Evolutionary conservation across 352 stramenopile genomes (phyloP), one percentile per base, ranked within the genome.

Genomic region (Globisporangium cystogenes): DNA sequence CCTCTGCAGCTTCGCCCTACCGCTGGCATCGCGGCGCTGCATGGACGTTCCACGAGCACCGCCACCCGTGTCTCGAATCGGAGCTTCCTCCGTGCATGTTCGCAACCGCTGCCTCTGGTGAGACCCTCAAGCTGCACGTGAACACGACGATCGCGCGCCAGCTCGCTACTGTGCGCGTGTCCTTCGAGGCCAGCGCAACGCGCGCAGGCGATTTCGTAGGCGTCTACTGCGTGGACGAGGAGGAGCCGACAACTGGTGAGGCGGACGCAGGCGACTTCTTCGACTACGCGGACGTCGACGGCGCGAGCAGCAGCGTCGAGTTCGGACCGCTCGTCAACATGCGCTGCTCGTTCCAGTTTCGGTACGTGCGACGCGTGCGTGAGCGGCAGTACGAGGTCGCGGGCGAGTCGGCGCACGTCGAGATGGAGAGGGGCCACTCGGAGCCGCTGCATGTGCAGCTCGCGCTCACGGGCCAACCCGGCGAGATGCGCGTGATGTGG

Each of bases 401-500:
- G 6, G 52, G 52, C 8, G 60, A 69, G 24, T 70, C 56, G 1
- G 26, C 64, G 16, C 27, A 70, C 14, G 31, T 86, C 40, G 64
- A 60, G 41, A 76, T 76, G 41, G 65, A 50, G 39, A 60, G 61
- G 18, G 75, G 72, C 10, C 35, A 53, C 18, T 78, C 65, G 37
- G 59, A 86, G 64, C 75, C 75, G 20, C 26, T 52, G 24, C 70
- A 56, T 7, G 45, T 62, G 27, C 48, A 35, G 7, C 36, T 62
- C 42, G 49, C 56, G 20, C 48, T 62, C 36, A 62, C 56, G 7
- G 36, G 18, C 35, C 52, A 27, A 15, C 10, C 41, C 4, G 56
- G 61, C 27, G 61, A 83, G 51, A 82, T 86, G 64, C 60, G 72
- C 23, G 70, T 86, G 42, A 75, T 74, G 52, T 86, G 75, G 75